Evolutionary conservation across 176 grass and related monocot genomes (phyloP), one percentile per base, ranked within the genome.

Genomic region (Rhynchospora tenuis): DNA sequence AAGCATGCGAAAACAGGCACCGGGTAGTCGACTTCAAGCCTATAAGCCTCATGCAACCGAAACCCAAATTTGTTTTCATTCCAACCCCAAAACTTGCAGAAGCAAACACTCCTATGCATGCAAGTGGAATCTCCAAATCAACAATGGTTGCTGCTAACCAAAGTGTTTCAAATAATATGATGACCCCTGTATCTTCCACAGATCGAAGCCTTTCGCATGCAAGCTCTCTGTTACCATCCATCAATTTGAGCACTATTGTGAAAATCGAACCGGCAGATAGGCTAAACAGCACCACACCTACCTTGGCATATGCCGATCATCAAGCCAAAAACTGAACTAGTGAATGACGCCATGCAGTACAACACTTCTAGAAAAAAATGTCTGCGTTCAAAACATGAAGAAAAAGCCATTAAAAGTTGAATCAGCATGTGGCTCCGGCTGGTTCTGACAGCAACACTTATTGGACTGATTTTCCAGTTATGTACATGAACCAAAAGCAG

Each of bases 41-140:
- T 0, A 81, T 63, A 12, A 81, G 7, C 38, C 55, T 81, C 28
- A 62, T 61, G 78, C 12, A 81, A 81, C 56, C 78, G 19, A 81
- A 81, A 81, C 24, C 28, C 2, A 33, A 63, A 44, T 23, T n/a
- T 44, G 26, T 60, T 60, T 81, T 81, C 78, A 60, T 81, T 43
- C 55, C 78, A 62, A 81, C 50, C 9, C 78, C 78, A n/a, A n/a
- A n/a, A n/a, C n/a, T n/a, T n/a, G n/a, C n/a, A n/a, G n/a, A n/a
- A 20, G 42, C 29, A 26, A 62, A 11, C 58, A 29, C 15, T 48
- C 24, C 45, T n/a, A n/a, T n/a, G n/a, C n/a, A n/a, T n/a, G n/a
- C n/a, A n/a, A n/a, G n/a, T n/a, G n/a, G n/a, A n/a, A n/a, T n/a
- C n/a, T n/a, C n/a, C n/a, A n/a, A n/a, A n/a, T n/a, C n/a, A n/a